Evolutionary conservation across 169 alveolate species (phyloP), one percentile per base, ranked within the genome.

Genomic region (Cryptosporidium bovis): DNA sequence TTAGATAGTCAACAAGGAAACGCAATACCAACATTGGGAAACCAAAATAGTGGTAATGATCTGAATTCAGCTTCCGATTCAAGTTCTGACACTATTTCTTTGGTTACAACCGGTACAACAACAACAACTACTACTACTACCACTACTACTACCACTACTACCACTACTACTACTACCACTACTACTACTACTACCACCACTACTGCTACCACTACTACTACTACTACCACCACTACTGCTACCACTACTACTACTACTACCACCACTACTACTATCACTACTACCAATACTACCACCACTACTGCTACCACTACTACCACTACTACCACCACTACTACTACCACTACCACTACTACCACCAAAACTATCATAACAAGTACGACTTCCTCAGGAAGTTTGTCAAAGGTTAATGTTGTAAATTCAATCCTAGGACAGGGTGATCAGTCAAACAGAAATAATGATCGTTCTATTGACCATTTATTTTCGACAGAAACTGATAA

Each of bases 141-240:
- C 0, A 69, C 83, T 0, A 55, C 66, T 2, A 51, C 66, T 1
- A 51, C 51, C 10, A 55, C 27, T 0, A 69, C 67, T 0, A 51
- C 83, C 8, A 69, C 83, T 0, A 55, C 83, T 15, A 33, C 83
- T 0, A 55, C 83, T n/a, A 69, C 83, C 0, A 69, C 83, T 0
- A 69, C 83, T 0, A 55, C 83, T 1, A 55, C 83, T 0, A 69
- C 83, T 0, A 69, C 83, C 0, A 69, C 83, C 0, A 55, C 83
- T 0, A 55, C 83, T 7, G 33, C 83, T 27, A 51, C 83, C 36
- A 69, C 83, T 13, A 68, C 67, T 3, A 68, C 83, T 0, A 68
- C 66, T 7, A 68, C 83, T 0, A 53, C 66, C 0, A 68, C 83
- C 1, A 68, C 83, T 0, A 68, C 83, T 4, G 50, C 83, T 0